Base-by-base conservation (phyloP, 139 green algal species). In the Diplosphaera chodatii region DNA sequence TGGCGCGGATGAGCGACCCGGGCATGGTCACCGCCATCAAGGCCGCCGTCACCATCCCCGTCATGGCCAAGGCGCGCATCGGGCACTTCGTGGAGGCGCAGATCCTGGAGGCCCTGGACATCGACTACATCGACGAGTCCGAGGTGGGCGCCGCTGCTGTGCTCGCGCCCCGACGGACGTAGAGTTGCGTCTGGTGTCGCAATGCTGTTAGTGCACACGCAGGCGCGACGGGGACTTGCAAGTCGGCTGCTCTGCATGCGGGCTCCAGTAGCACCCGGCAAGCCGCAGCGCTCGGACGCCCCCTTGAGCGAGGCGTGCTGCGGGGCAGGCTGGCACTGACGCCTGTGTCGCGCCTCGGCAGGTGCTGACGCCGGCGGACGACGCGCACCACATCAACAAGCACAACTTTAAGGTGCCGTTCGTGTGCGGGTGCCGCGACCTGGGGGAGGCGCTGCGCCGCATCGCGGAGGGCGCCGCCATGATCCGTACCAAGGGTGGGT, bases 361-460 rank as follows among this genome's bases (percentile, higher is more conserved):
- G 90, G 90, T 99, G 55, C 86, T 99, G 15, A 99, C 95, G 13
- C 95, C 95, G 25, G 95, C 95, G 30, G 95, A 99, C 76, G 95
- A 99, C 71, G 82, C 95, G 34, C 92, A 99, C 84, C 95, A 99
- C 95, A 99, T 96, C 83, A 98, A 98, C 92, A 99, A 99, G 92
- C 95, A 98, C 87, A 82, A 97, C 83, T 99, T 97, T 89, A 96
- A 94, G 83, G 91, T 97, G 32, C 95, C 95, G 2, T 98, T 98
- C 75, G 91, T 99, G n/a, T 99, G 95, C 76, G 95, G 95, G 40
- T 99, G 95, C 87, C 93, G 95, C 27, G 91, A 99, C 85, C 84
- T 99, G 29, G 95, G 95, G 15, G 95, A 99, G 89, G 95, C 95
- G 23, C 89, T 99, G 32, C 85, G 95, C 56, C 91, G 95, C 70